Base-by-base conservation (phyloP, 2,329 filamentous ascomycete species). In the Fusarium phyllophilum region DNA sequence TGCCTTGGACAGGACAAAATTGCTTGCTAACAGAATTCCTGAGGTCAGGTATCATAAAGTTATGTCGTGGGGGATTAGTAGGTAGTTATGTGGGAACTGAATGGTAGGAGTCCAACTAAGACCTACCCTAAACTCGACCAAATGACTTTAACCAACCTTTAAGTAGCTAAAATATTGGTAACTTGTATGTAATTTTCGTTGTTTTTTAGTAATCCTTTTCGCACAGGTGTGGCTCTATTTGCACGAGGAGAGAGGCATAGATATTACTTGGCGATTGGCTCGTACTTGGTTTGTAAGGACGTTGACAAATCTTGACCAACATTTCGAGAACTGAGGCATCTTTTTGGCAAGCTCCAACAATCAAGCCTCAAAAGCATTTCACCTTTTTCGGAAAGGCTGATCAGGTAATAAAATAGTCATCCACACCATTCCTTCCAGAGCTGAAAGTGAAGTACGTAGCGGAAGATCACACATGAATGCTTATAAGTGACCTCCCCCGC, bases 401-500 rank as follows among this genome's bases (percentile, higher is more conserved):
- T 74, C 55, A 49, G 54, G 55, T 69, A 65, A 66, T 45, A 61
- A 44, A 49, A 52, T 65, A 59, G 68, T 63, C 69, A 72, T 62
- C 45, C 59, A 61, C 72, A 70, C 68, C 49, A 70, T 65, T 44
- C 38, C 46, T 56, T 31, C 33, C 20, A 24, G 51, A 74, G 66
- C 42, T 46, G 46, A 45, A 55, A 52, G 48, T 39, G 12, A 52
- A 38, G 57, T 68, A 62, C 54, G 31, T 54, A 68, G 62, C 36
- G n/a, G 51, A 54, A 51, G 56, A 74, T 69, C 60, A 51, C n/a
- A 51, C 31, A 24, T 63, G 60, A 58, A 74, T 74, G 73, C 57
- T 75, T 69, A 75, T 62, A 66, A 74, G 49, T 59, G 52, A 51
- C 58, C 45, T 65, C 66, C 60, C 60, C 66, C 73, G 60, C 62